Conservation (phyloP, 495 filamentous ascomycete species). For the Bacidia gigantensis region DNA sequence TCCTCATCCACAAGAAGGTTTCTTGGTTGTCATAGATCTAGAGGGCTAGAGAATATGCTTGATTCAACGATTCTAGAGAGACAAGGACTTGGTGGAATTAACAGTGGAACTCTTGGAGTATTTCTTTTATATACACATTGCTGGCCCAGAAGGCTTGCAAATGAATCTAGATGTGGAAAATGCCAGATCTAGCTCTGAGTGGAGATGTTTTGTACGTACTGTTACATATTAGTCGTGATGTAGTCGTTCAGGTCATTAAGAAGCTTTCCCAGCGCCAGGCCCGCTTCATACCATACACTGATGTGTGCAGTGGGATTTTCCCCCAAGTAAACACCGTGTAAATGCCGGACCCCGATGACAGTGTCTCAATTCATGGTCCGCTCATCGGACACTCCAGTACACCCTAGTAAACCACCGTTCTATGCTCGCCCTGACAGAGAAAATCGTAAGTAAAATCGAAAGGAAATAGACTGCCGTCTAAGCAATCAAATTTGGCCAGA, state of each 20-base stretch:
- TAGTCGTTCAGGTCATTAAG: background rate
- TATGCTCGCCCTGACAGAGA: too few relatives aligned
- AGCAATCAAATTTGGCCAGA: slow-evolving; percentile 8
- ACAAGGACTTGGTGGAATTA: background rate
- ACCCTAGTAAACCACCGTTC: background rate
- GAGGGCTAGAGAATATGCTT: too few relatives aligned
- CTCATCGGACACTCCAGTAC: slow-evolving; percentile 7
- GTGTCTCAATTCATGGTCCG: background rate
- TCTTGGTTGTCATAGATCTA: too few relatives aligned
- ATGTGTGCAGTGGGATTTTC: background rate
- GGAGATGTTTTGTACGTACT: slow-evolving; percentile 16
- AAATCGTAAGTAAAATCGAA: background rate
- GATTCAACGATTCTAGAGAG: too few relatives aligned
- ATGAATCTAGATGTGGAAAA: slow-evolving; percentile 15
- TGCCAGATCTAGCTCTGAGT: slow-evolving; percentile 18
- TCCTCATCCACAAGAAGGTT: too few relatives aligned
- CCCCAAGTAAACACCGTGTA: background rate
- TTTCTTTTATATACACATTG: slow-evolving; percentile 12
- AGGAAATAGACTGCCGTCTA: background rate
- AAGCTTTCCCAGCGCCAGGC: background rate
- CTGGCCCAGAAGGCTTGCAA: slow-evolving; percentile 12
- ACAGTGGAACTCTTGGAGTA: background rate
- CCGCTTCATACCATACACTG: background rate
- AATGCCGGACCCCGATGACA: background rate
- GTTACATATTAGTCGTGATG: slow-evolving; percentile 1